Conservation (phyloP, 177 flowering plant genomes). For the Vitis hybrid region DNA sequence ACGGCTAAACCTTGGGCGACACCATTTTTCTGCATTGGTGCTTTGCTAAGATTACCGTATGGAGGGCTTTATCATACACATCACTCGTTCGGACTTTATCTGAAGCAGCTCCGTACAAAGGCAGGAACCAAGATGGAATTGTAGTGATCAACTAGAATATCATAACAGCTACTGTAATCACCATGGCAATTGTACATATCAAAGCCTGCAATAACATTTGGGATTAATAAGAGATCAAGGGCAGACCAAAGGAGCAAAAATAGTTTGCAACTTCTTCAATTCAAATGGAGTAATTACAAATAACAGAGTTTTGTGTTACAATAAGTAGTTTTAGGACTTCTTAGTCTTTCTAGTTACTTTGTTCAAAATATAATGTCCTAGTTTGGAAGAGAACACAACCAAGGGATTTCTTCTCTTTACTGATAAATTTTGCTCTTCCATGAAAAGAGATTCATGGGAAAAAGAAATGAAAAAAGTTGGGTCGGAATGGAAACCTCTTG, state of each 20-base stretch:
- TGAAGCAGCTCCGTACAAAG: neutral
- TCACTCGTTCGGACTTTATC: neutral
- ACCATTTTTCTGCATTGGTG: neutral
- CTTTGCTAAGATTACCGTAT: neutral
- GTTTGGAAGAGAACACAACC: no score
- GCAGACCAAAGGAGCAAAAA: neutral
- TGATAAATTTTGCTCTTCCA: no score
- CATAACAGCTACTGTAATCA: constrained; percentile 23
- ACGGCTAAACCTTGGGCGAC: neutral
- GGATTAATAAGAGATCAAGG: neutral
- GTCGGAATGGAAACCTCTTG: no score
- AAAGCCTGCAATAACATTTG: constrained; percentile 36
- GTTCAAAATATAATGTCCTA: no score
- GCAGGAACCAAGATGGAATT: neutral
- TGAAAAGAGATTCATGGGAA: no score
- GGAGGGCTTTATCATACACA: neutral
- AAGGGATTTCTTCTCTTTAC: no score
- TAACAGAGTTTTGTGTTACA: no score
- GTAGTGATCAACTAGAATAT: constrained; percentile 9
- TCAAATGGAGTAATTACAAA: no score
- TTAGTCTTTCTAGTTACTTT: no score
- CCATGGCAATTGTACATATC: constrained; percentile 30
- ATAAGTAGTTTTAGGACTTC: neutral
- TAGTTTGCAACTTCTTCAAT: neutral
- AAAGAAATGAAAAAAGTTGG: no score